Evolutionary conservation across 164 flowering plant genomes (phyloP), one percentile per base, ranked within the genome.

Genomic region (Piper longum): DNA sequence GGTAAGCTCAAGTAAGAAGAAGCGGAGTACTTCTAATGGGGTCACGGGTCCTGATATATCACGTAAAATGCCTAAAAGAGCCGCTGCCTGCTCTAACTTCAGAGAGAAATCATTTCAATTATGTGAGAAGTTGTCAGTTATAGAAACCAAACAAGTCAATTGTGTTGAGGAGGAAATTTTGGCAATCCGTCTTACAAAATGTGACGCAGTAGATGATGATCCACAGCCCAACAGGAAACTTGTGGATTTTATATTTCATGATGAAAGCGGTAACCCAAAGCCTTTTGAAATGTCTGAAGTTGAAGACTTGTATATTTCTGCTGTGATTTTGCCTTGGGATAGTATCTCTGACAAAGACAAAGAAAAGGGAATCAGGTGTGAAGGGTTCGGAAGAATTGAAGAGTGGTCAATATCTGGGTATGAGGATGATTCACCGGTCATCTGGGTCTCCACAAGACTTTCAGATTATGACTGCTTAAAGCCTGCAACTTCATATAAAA

Each of bases 391-490:
- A 6, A 81, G 93, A 40, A 76, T 92, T 44, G 95, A 88, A 72
- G 63, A 78, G 2, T 92, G 98, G 97, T 69, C 78, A 1, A 84
- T 92, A 48, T 92, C 98, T 67, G 98, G 98, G 42, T 92, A 86
- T 73, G 97, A 92, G 66, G 96, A 88, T n/a, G 96, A 95, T 11
- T 68, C 68, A 4, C 96, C 95, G 1, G 78, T 80, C 0, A 72
- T 89, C 63, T 92, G 98, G 98, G 63, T 92, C 12, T 80, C 91
- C 0, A 92, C 98, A 2, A 90, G 82, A 39, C 13, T 83, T 43
- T 88, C 91, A 44, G 97, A 92, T 66, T 92, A 89, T 74, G 84
- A 81, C 18, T 89, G 97, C 67, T 51, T 81, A 2, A 88, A 83
- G 67, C 91, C 98, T 44, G 79, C 89, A 4, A 64, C 66, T 16